Evolutionary conservation across 495 filamentous ascomycete genomes (phyloP), one percentile per base, ranked within the genome.

Genomic region (Neurospora sp.): DNA sequence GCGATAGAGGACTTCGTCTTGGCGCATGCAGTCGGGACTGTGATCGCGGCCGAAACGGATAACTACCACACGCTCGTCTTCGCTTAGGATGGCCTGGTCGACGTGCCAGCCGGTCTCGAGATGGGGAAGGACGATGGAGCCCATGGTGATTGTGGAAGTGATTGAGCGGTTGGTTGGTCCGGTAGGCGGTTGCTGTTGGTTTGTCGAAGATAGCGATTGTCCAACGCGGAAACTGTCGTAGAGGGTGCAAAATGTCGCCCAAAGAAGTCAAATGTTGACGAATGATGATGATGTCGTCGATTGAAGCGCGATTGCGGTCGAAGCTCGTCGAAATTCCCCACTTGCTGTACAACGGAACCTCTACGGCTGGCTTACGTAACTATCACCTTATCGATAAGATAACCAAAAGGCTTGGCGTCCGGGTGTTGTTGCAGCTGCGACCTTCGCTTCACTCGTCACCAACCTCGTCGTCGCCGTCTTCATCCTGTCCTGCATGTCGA

Each of bases 1-100:
- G n/a, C 93, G 91, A 85, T 94, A 97, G 27, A 98, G 91, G 6
- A 97, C 91, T 80, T 97, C 95, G 79, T 98, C 95, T 81, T 97
- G 95, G 70, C 92, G 90, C 91, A 98, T 96, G 82, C 95, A 91
- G 77, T 88, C 87, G 35, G 90, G 88, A 75, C 92, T 90, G 83
- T 87, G 89, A 80, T 96, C 93, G 46, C 92, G 90, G 41, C 94
- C 95, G 80, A 97, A 97, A 70, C 94, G 89, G 80, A 97, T 97
- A 49, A 97, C 92, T n/a, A 98, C 96, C 5, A 99, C 89, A 40
- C 96, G 91, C 76, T 98, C 96, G 76, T 97, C 94, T 82, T 99
- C 96, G 75, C 74, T 77, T 42, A 71, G 78, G 42, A 77, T 77
- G 16, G 93, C 93, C 84, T 97, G 94, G 84, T 97, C 95, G 74